Conservation (phyloP, 2,329 filamentous ascomycete species). For the Fusarium sp. region DNA sequence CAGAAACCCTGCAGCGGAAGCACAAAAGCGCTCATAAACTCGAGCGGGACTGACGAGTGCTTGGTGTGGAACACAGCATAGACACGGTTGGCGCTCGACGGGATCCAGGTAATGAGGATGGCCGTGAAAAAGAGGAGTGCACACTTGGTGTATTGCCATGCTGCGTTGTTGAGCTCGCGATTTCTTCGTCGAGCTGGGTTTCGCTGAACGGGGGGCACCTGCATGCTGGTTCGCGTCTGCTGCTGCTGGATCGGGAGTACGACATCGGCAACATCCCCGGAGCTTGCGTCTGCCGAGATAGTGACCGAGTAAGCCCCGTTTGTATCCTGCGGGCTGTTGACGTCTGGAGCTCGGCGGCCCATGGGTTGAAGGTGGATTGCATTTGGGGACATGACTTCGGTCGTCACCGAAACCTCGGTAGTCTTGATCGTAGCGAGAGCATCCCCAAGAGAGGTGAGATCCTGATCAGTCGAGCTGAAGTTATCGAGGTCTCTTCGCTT, state of each 20-base stretch:
- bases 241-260: constrained; percentile 44
- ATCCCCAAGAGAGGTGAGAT: constrained; percentile 57
- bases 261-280: constrained; percentile 39
- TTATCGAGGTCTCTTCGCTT: constrained; percentile 72
- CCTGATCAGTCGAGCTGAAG: constrained; percentile 62
- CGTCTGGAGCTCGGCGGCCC: constrained; percentile 28
- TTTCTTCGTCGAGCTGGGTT: constrained; percentile 52
- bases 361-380: constrained; percentile 43
- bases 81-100: constrained; percentile 80
- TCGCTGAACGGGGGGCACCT: constrained; percentile 25
- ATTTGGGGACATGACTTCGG: constrained; percentile 52
- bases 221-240: constrained; percentile 18
- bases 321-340: constrained; percentile 19
- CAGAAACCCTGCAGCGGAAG: constrained; percentile 87
- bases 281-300: constrained; percentile 55
- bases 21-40: constrained; percentile 78
- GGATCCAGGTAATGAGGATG: constrained; percentile 80
- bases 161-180: constrained; percentile 70
- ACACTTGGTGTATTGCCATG: constrained; percentile 78
- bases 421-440: constrained; percentile 65
- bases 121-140: constrained; percentile 79
- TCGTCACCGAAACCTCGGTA: constrained; percentile 74
- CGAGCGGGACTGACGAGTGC: constrained; percentile 67
- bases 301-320: constrained; percentile 62
- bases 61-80: constrained; percentile 73